Percentiles rank a stretch among this genome's conserved stretches.
Conservation (phyloP, 345 rosid genomes). For the Citrus cavaleriei region DNA sequence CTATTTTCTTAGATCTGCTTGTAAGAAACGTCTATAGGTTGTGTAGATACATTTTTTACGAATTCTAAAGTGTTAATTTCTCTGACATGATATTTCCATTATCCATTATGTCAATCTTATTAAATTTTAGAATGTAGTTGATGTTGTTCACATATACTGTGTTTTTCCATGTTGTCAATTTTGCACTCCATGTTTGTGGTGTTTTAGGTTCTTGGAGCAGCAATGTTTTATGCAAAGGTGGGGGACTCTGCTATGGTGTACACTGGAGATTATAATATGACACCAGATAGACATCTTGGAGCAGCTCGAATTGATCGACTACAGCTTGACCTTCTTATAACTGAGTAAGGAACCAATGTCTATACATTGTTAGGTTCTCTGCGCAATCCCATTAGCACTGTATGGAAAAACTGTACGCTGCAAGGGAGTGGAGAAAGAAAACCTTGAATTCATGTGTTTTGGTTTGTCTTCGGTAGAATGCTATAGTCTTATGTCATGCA, state of each 20-base stretch:
- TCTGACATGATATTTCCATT: neutral
- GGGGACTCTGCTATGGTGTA: conserved; percentile 85
- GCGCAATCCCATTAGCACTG: neutral
- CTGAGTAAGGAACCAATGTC: conserved; percentile 58
- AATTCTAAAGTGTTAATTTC: neutral
- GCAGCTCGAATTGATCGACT: conserved; percentile 91
- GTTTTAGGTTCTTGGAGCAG: conserved; percentile 91
- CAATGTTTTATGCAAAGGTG: conserved; percentile 94
- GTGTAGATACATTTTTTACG: neutral
- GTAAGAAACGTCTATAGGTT: neutral
- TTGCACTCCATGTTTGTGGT: conserved; percentile 6
- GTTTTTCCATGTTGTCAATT: neutral
- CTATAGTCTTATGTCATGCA: neutral
- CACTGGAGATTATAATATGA: conserved; percentile 98
- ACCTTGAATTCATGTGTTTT: neutral
- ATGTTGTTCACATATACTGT: neutral
- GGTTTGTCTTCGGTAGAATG: neutral
- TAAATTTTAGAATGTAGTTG: neutral
- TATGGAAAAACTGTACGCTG: neutral
- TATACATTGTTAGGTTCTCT: neutral
- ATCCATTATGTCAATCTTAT: neutral
- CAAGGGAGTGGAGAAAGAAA: neutral
- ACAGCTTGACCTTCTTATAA: conserved; percentile 80
- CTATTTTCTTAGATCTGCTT: neutral
- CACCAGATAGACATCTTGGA: conserved; percentile 98